Percentiles rank a stretch among this genome's conserved stretches.
Evolutionary conservation across 345 rosid species (phyloP).

Genomic region (Eucalyptus melliodora): DNA sequence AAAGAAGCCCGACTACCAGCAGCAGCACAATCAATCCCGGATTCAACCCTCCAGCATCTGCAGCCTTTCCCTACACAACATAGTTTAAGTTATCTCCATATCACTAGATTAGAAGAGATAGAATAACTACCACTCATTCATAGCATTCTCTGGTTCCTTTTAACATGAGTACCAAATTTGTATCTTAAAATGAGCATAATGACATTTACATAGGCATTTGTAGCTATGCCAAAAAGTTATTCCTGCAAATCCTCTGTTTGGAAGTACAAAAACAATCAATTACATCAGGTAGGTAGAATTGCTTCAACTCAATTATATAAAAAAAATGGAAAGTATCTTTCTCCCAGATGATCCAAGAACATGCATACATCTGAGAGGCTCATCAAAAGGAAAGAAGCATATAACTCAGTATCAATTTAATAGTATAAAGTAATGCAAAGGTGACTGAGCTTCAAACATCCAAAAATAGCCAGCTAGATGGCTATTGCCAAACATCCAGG

Average conservation of each 20-base stretch:
- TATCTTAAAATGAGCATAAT: neutral
- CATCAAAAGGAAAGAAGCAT: neutral
- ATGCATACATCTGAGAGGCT: neutral
- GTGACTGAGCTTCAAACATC: neutral
- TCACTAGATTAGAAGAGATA: neutral
- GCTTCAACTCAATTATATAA: neutral
- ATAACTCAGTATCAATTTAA: neutral
- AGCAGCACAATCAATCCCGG: conserved; percentile 67
- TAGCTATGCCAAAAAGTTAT: neutral
- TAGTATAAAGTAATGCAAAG: neutral
- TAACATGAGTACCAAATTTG: neutral
- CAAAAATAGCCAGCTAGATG: neutral
- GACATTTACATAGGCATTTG: neutral
- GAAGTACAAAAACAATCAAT: neutral
- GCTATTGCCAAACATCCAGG: neutral
- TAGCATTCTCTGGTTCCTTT: neutral
- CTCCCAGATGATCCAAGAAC: neutral
- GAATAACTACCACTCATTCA: neutral
- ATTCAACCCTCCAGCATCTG: conserved; percentile 43
- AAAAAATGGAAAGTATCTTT: neutral
- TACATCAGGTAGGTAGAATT: neutral
- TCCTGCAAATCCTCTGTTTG: neutral
- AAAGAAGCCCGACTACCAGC: conserved; percentile 42
- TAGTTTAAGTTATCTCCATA: neutral
- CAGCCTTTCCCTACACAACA: conserved; percentile 7